Percentiles rank a stretch among this genome's conserved stretches.
These are phyloP conservation scores for Dictyostelium intermedium DNA, from an alignment of 78 protist species.

Conservation along the genomic window DNA sequence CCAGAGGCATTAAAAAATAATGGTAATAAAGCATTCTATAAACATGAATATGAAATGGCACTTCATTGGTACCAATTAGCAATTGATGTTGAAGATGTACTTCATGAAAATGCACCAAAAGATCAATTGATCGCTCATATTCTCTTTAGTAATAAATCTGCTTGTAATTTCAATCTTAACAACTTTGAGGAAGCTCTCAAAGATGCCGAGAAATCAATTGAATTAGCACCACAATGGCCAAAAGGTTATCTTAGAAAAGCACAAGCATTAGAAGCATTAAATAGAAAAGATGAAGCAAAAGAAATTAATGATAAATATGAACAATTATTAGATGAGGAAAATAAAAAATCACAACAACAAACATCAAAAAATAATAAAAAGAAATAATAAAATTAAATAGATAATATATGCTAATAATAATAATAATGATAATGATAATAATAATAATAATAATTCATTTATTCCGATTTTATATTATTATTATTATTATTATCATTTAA, in stretches of 20 bases:
- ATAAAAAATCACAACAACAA: background rate
- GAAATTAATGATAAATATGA: constrained; percentile 5
- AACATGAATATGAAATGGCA: constrained; percentile 38
- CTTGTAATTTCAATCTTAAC: constrained; percentile 30
- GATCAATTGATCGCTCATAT: constrained; percentile 16
- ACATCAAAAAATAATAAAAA: background rate
- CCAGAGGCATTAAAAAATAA: constrained; percentile 43
- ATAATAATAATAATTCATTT: background rate
- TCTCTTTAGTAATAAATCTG: constrained; percentile 54
- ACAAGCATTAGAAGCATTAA: constrained; percentile 51
- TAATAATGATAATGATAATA: no score
- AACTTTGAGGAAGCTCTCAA: constrained; percentile 27
- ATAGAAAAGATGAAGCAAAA: constrained; percentile 52
- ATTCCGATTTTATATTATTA: background rate
- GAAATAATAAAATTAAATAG: background rate
- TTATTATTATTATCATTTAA: background rate
- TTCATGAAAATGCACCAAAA: background rate
- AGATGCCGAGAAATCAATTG: constrained; percentile 66
- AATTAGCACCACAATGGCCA: constrained; percentile 61
- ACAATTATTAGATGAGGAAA: constrained; percentile 24
- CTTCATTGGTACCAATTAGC: constrained; percentile 73
- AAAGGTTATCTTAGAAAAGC: constrained; percentile 61
- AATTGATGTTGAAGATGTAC: constrained; percentile 46
- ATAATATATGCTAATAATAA: no score
- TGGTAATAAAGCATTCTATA: constrained; percentile 54